These are phyloP conservation scores for Scedosporium aurantiacum DNA, from an alignment of 2,329 filamentous ascomycete genomes.

Conservation along the genomic window DNA sequence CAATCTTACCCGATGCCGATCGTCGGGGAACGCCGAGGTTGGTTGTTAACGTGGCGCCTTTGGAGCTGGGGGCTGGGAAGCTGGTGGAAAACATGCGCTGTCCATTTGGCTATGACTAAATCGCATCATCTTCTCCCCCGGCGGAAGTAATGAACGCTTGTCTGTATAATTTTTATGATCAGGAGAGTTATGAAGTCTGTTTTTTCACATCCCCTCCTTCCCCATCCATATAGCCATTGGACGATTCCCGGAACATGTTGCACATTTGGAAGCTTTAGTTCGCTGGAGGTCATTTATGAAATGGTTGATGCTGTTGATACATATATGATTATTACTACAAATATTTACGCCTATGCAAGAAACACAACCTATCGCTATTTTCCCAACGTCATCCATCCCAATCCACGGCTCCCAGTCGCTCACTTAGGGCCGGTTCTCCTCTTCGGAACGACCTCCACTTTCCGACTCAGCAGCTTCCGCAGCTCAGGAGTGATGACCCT, in stretches of 20 bases:
- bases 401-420: neutral
- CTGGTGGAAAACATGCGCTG: neutral
- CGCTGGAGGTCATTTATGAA: too few relatives aligned
- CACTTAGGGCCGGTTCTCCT: conserved; percentile 7
- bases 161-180: too few relatives aligned
- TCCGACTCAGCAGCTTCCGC: conserved; percentile 38
- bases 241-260: too few relatives aligned
- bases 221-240: too few relatives aligned
- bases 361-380: neutral
- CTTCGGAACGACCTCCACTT: conserved; percentile 30
- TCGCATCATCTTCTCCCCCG: too few relatives aligned
- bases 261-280: too few relatives aligned
- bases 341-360: neutral
- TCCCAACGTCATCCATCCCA: neutral
- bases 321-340: neutral
- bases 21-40: neutral
- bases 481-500: conserved; percentile 48
- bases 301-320: neutral
- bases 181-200: too few relatives aligned
- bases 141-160: too few relatives aligned
- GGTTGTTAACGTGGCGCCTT: neutral
- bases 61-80: neutral
- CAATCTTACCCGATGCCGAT: neutral
- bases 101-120: neutral
- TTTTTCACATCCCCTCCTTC: too few relatives aligned